Percentiles rank a stretch among this genome's conserved stretches.
These are phyloP conservation scores for Dictyostelium intermedium DNA, from an alignment of 78 protist species.

Conservation along the genomic window DNA sequence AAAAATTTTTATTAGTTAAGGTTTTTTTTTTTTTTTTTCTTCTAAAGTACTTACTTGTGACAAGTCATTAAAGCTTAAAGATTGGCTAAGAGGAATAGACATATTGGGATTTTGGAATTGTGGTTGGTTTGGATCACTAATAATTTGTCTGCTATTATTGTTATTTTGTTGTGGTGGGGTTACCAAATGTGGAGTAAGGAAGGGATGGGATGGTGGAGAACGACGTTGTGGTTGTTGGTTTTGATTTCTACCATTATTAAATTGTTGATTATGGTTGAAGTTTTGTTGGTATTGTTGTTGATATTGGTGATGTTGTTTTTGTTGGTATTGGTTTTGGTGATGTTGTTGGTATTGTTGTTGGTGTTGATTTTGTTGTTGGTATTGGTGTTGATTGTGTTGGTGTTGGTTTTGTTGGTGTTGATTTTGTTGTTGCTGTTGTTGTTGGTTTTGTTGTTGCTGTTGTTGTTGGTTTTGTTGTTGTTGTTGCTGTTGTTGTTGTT, in stretches of 20 bases:
- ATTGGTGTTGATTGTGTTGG: not conserved
- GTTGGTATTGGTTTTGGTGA: not conserved
- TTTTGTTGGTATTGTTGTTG: not conserved
- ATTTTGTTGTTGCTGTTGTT: not conserved
- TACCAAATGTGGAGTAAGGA: too few species aligned
- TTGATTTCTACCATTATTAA: not conserved
- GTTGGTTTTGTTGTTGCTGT: not conserved
- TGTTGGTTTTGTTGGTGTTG: not conserved
- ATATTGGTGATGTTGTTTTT: not conserved
- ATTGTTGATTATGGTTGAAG: not conserved
- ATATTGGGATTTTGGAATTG: conserved; percentile 19
- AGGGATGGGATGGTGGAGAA: not conserved
- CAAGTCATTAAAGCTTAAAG: conserved; percentile 1
- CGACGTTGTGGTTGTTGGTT: not conserved
- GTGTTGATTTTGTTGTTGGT: not conserved
- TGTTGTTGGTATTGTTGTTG: not conserved
- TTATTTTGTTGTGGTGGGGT: not conserved
- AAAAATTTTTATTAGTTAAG: too few species aligned
- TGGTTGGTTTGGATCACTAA: conserved; percentile 1
- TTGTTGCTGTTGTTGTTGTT: not conserved
- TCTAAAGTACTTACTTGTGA: conserved; percentile 21
- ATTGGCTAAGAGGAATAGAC: conserved; percentile 51
- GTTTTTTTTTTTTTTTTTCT: not conserved
- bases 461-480: not conserved
- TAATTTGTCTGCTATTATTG: not conserved